Base-by-base conservation (phyloP, 257 asterid genomes). In the Euphrasia confusa region DNA sequence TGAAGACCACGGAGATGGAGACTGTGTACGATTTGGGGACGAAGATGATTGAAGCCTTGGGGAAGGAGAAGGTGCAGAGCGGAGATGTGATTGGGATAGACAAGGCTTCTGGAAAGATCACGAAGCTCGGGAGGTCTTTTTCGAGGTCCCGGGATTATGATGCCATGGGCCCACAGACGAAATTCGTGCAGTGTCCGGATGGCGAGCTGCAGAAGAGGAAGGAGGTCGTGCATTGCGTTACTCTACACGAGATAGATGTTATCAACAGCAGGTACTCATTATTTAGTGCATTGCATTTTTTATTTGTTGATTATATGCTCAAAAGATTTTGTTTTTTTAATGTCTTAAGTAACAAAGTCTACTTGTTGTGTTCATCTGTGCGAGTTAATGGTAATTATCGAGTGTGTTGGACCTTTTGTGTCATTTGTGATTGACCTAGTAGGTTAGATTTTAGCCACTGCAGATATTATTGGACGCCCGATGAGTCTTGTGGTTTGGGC, bases 151-250 rank as follows among this genome's bases (percentile, higher is more conserved):
- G 92, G 78, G 96, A 91, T 49, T 91, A 91, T n/a, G 95, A 88
- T 74, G 96, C 98, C 3, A 78, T 86, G 94, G 96, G 96, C 48
- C 88, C 98, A 0, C 96, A 86, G 64, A 88, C 96, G 0, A 91
- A 88, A 82, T 91, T 91, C 47, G 96, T 91, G 74, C 94, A 91
- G 76, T 91, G 96, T 74, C 98, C 96, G 0, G 96, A 88, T 52
- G 96, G 96, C n/a, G 98, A 91, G 80, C 68, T 91, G 79, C 97
- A 91, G 84, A 91, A 88, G 88, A 70, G 98, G 80, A 91, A 88
- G 81, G 98, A 91, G 74, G 85, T 91, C 49, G 93, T 91, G 77
- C 98, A 91, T 80, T 91, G 95, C 7, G 94, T 88, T 8, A 85
- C 88, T 0, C 92, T 91, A 35, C 98, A 91, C 33, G 96, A 91